These are phyloP conservation scores for Kodamaea ohmeri DNA, from an alignment of 1,139 yeast genomes.

Conservation along the genomic window DNA sequence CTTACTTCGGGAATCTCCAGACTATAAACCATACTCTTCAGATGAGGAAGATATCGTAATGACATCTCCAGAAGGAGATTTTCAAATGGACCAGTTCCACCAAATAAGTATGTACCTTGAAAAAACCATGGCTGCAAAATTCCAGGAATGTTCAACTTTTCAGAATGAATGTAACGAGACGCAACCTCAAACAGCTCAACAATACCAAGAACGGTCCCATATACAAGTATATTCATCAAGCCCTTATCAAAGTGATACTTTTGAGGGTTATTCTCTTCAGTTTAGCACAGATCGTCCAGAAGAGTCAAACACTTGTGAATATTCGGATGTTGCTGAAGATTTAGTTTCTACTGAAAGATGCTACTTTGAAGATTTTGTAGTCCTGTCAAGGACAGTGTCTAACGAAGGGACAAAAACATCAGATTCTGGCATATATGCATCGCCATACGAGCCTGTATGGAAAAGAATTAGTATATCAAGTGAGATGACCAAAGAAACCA, in stretches of 20 bases:
- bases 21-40: too few relatives aligned
- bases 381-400: neutral
- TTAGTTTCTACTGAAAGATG: neutral
- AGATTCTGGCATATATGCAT: neutral
- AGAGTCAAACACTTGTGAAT: neutral
- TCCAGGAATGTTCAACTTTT: neutral
- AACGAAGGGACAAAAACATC: neutral
- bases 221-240: neutral
- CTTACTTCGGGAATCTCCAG: too few relatives aligned
- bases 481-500: neutral
- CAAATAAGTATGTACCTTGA: neutral
- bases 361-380: neutral
- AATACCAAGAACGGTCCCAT: neutral
- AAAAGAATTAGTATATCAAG: conserved; percentile 1
- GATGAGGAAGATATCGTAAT: too few relatives aligned
- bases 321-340: neutral
- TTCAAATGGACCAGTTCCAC: neutral
- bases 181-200: too few relatives aligned
- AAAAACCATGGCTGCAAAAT: neutral
- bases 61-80: neutral
- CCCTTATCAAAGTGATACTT: neutral
- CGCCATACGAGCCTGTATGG: neutral
- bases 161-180: neutral
- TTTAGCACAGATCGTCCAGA: neutral
- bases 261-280: neutral